phyloP scores from a whole-genome alignment of 2,329 filamentous ascomycete species.

The Capronia epimyces region DNA sequence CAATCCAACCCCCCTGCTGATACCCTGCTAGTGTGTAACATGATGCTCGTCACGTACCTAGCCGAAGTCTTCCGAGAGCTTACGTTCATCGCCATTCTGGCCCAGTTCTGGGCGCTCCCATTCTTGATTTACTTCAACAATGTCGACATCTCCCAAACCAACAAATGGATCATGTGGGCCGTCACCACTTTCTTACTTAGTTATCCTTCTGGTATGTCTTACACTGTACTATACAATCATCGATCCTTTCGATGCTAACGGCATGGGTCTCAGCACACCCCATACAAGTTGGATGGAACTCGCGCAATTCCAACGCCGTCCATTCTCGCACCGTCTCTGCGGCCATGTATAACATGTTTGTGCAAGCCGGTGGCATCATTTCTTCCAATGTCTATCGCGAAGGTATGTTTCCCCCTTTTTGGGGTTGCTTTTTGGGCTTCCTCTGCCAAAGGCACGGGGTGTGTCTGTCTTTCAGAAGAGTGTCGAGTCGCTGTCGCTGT shows the following conservation, averaged over 20 bases:
- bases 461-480: not conserved
- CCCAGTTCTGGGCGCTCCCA: slow-evolving; percentile 56
- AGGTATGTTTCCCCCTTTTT: not conserved
- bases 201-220: slow-evolving; percentile 47
- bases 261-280: slow-evolving; percentile 49
- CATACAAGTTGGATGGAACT: slow-evolving; percentile 56
- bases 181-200: slow-evolving; percentile 47
- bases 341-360: slow-evolving; percentile 45
- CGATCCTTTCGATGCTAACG: no score
- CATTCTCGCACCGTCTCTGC: slow-evolving; percentile 58
- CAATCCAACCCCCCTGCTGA: no score
- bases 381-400: slow-evolving; percentile 49
- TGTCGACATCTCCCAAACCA: slow-evolving; percentile 44
- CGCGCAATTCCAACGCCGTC: slow-evolving; percentile 58
- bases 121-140: slow-evolving; percentile 53
- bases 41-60: not conserved
- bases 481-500: no score
- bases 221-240: no score
- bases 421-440: no score
- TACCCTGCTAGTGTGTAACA: not conserved
- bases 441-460: not conserved
- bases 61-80: not conserved
- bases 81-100: slow-evolving; percentile 43
- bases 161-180: slow-evolving; percentile 49
- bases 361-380: slow-evolving; percentile 41